Evolutionary conservation across 495 filamentous ascomycete genomes (phyloP), one percentile per base, ranked within the genome.

Genomic region (Hypoxylon lenormandii): DNA sequence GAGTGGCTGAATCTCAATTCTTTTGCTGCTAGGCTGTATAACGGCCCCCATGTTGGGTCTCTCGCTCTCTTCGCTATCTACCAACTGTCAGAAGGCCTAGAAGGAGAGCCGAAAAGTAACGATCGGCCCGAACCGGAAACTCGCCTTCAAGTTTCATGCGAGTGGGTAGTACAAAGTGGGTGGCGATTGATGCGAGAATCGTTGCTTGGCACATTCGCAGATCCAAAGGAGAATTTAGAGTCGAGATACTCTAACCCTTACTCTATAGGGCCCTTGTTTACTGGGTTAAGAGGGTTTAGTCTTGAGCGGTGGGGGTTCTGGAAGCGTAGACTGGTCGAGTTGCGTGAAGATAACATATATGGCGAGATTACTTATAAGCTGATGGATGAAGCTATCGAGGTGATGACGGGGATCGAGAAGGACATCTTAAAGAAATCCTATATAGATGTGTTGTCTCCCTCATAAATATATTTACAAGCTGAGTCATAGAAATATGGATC

Each of bases 1-100:
- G 40, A 43, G 40, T 43, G 40, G 40, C 40, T 43, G 40, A 43
- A 43, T 43, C 40, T 43, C n/a, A 43, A 43, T 43, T 43, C 40
- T 43, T 43, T 43, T 18, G 40, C 40, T 43, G 40, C 40, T 7
- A 15, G 40, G 40, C 40, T 43, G 40, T 43, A 43, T 18, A 18
- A 15, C 40, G 40, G 40, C 37, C 37, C 37, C 15, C 13, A 18
- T 43, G 40, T 43, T 43, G 40, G 40, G 15, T 43, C 40, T 43
- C 40, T 43, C 40, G 40, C 40, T 18, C 40, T 43, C 15, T 43
- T 43, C 40, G 40, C 40, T 18, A 2, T 43, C 40, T 43, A 18
- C 40, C 40, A 43, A 43, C 15, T 43, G 15, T 43, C 40, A 18
- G 40, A 43, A 43, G 40, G 40, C 40, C 40, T 43, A 43, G 40